Evolutionary conservation across 2,329 filamentous ascomycete species (phyloP).

Genomic region (Cercospora berteroae): DNA sequence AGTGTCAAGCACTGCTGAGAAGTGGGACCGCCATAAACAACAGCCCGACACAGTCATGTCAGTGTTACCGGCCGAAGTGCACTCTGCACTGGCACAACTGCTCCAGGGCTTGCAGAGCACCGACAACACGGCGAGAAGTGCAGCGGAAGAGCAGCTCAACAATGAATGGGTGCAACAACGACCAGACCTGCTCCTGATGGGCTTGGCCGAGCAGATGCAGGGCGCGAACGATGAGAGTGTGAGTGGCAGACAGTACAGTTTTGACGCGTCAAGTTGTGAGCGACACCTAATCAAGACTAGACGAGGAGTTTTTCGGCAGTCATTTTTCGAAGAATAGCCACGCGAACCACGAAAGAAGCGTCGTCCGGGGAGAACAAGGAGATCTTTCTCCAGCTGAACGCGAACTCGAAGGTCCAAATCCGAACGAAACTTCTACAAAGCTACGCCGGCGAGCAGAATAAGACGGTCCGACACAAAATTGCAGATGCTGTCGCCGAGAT

Average conservation of each 20-base stretch:
- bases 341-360: conserved; percentile 75
- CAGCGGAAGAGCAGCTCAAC: conserved; percentile 86
- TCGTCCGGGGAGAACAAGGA: conserved; percentile 70
- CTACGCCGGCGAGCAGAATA: conserved; percentile 69
- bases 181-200: conserved; percentile 89
- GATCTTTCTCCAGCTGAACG: conserved; percentile 76
- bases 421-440: conserved; percentile 79
- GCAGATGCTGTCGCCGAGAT: conserved; percentile 97
- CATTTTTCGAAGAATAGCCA: conserved; percentile 89
- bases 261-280: neutral
- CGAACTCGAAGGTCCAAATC: conserved; percentile 73
- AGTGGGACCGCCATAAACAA: neutral
- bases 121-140: conserved; percentile 80
- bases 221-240: conserved; percentile 71
- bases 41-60: conserved; percentile 48
- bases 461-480: conserved; percentile 85
- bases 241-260: conserved; percentile 39
- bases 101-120: conserved; percentile 83
- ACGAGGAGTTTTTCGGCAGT: conserved; percentile 88
- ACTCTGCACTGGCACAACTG: conserved; percentile 79
- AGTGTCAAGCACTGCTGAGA: neutral
- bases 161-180: conserved; percentile 81
- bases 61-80: conserved; percentile 77
- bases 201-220: conserved; percentile 86
- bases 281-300: conserved; percentile 48